These are phyloP conservation scores for Zygotorulaspora sp. DNA, from an alignment of 805 yeast genomes.

Conservation along the genomic window DNA sequence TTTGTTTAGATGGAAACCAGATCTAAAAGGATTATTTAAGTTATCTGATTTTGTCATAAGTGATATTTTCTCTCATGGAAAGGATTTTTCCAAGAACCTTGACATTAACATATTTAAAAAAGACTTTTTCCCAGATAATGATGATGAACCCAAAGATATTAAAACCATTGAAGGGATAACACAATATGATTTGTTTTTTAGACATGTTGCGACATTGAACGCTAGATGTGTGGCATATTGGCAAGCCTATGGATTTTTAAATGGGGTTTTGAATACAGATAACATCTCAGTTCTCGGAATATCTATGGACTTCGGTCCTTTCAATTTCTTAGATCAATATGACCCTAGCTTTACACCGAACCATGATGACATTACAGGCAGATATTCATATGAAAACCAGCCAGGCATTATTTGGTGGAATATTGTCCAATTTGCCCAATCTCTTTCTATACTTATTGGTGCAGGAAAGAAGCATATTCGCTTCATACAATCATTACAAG, in stretches of 20 bases:
- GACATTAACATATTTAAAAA: conserved; percentile 22
- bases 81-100: conserved; percentile 28
- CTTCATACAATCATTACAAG: conserved; percentile 32
- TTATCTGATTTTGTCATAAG: conserved; percentile 71
- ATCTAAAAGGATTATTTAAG: conserved; percentile 53
- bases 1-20: conserved; percentile 67
- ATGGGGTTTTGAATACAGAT: conserved; percentile 93
- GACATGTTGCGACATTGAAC: conserved; percentile 67
- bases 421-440: conserved; percentile 76
- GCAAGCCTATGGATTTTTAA: conserved; percentile 89
- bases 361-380: conserved; percentile 67
- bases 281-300: conserved; percentile 87
- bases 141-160: conserved; percentile 22
- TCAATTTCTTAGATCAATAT: conserved; percentile 81
- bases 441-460: conserved; percentile 75
- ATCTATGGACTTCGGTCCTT: conserved; percentile 92
- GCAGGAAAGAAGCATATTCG: conserved; percentile 53
- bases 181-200: conserved; percentile 64
- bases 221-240: conserved; percentile 76
- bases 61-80: conserved; percentile 48
- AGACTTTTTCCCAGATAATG: conserved; percentile 30
- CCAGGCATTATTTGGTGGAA: conserved; percentile 95
- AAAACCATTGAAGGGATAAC: conserved; percentile 39
- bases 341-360: conserved; percentile 83
- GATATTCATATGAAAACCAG: conserved; percentile 79